phyloP scores from a whole-genome alignment of 176 grass and related monocot genomes.

The Aegilops longissima region DNA sequence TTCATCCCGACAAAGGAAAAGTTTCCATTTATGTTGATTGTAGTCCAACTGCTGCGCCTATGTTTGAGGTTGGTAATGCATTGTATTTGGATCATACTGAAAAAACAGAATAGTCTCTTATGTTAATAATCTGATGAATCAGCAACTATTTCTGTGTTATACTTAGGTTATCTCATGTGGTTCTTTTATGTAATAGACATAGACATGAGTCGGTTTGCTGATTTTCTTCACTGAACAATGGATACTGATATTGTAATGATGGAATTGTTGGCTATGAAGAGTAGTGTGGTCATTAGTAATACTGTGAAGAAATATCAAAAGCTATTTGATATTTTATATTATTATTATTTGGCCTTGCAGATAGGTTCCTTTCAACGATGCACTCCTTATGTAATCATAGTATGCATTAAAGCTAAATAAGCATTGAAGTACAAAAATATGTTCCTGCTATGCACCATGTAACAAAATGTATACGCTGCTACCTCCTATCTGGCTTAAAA shows the following conservation, averaged over 20 bases:
- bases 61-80: slow-evolving; percentile 66
- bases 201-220: background rate
- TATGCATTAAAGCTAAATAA: background rate
- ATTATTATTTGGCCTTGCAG: background rate
- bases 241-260: background rate
- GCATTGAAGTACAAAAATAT: background rate
- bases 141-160: background rate
- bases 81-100: slow-evolving; percentile 11
- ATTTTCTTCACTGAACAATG: background rate
- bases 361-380: background rate
- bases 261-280: background rate
- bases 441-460: background rate
- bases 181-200: background rate
- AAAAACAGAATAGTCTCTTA: background rate
- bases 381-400: background rate
- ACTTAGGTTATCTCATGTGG: background rate
- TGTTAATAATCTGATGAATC: background rate
- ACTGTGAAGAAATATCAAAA: background rate
- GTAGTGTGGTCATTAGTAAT: background rate
- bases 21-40: slow-evolving; percentile 86
- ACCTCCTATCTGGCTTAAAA: too few relatives aligned
- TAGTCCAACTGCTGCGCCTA: slow-evolving; percentile 72
- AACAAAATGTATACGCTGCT: background rate
- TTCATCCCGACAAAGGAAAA: slow-evolving; percentile 87
- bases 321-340: slow-evolving; percentile 17